These are phyloP conservation scores for Sclerotiophoma versabilis DNA, from an alignment of 2,329 filamentous ascomycete species.

Conservation along the genomic window DNA sequence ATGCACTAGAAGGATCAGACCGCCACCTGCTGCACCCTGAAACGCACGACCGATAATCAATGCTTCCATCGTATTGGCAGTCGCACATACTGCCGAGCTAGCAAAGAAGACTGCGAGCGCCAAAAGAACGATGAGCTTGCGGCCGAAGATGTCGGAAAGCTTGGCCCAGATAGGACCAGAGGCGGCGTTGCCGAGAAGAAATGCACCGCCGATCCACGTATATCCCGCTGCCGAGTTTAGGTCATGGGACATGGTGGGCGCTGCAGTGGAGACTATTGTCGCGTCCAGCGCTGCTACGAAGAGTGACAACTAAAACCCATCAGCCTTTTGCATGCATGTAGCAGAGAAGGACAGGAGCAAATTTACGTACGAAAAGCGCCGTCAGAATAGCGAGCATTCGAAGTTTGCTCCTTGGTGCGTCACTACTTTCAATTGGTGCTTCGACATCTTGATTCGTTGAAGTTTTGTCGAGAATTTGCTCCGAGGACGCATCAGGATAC, in stretches of 20 bases:
- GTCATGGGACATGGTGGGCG: conserved; percentile 69
- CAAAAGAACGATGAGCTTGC: conserved; percentile 60
- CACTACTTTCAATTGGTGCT: conserved; percentile 6
- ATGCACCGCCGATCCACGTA: conserved; percentile 79
- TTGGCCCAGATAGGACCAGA: conserved; percentile 75
- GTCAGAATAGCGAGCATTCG: conserved; percentile 39
- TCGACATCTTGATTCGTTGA: not conserved
- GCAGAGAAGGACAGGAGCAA: not conserved
- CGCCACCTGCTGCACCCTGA: conserved; percentile 70
- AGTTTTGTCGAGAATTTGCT: not conserved
- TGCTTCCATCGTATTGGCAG: conserved; percentile 64
- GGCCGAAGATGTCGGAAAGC: conserved; percentile 64
- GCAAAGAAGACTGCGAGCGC: conserved; percentile 65
- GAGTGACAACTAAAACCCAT: conserved; percentile 41
- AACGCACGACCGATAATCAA: conserved; percentile 67
- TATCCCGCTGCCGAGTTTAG: conserved; percentile 74
- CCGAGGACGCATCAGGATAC: not conserved
- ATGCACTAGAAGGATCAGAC: conserved; percentile 67
- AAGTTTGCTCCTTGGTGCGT: conserved; percentile 31
- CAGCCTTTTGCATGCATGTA: not conserved
- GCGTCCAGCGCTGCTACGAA: conserved; percentile 55
- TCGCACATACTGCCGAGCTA: conserved; percentile 66
- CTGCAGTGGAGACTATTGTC: conserved; percentile 70
- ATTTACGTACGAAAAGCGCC: conserved; percentile 42
- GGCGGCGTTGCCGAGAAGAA: conserved; percentile 73